A percentile compares a stretch with the other conserved stretches of the same genome.
Evolutionary conservation across 768 basidiomycete genomes (phyloP).

Genomic region (Filobasidium wieringae): DNA sequence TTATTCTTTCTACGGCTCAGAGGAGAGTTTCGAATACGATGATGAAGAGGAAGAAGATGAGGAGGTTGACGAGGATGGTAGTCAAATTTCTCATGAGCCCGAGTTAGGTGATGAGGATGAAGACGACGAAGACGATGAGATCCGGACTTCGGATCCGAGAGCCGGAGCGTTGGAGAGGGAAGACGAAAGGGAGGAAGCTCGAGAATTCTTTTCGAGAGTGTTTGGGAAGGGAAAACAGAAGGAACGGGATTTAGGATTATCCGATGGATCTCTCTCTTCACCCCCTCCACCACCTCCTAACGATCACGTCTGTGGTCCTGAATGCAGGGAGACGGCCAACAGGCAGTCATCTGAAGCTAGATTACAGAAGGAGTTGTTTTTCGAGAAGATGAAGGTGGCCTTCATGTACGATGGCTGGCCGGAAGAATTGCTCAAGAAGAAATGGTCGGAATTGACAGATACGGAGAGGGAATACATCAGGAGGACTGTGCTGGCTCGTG

Average conservation of each 20-base stretch:
- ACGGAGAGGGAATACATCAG: not conserved
- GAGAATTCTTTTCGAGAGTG: not conserved
- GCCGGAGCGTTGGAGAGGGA: no score
- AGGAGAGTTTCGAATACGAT: conserved; percentile 6
- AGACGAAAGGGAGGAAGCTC: not conserved
- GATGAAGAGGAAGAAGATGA: conserved; percentile 3
- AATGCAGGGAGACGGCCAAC: not conserved
- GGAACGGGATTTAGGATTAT: not conserved
- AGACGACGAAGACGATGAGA: not conserved
- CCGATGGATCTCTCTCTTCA: not conserved
- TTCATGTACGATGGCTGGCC: conserved; percentile 1
- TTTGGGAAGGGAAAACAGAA: not conserved
- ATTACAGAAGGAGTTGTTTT: not conserved
- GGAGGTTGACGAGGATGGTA: not conserved
- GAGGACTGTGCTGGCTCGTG: not conserved
- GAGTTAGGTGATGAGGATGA: not conserved
- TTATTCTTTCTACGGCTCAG: conserved; percentile 5
- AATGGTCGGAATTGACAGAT: conserved; percentile 1
- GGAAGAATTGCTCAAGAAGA: conserved; percentile 1
- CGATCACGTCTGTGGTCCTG: not conserved
- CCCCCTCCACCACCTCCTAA: not conserved
- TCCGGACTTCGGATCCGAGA: no score
- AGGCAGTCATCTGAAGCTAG: not conserved
- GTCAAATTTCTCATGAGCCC: not conserved
- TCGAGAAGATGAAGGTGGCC: not conserved